Evolutionary conservation across 352 stramenopile species (phyloP).

Genomic region (Blastocystis sp.): DNA sequence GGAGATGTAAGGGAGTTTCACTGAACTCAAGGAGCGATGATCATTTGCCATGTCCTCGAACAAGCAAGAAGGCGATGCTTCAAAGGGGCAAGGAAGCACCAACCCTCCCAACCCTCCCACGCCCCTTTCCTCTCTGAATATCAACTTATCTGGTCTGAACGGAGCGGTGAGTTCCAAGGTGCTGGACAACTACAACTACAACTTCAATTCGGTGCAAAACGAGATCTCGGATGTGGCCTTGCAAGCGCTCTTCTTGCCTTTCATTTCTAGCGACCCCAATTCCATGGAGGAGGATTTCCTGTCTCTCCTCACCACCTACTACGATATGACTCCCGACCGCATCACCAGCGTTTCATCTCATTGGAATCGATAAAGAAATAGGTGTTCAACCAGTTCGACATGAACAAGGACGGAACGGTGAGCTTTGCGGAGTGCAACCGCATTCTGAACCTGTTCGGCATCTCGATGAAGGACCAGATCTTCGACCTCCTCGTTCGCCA

Average conservation of each 20-base stretch:
- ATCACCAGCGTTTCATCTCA: conserved; percentile 26
- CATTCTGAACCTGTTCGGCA: conserved; percentile 51
- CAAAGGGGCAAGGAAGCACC: too few relatives aligned
- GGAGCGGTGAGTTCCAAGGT: conserved; percentile 33
- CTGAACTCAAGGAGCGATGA: too few relatives aligned
- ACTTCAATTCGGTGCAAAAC: conserved; percentile 49
- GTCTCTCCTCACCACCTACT: conserved; percentile 57
- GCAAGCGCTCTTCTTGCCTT: neutral
- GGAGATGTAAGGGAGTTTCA: too few relatives aligned
- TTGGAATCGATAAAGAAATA: neutral
- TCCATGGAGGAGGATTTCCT: conserved; percentile 61
- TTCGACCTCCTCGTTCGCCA: conserved; percentile 61
- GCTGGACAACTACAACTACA: conserved; percentile 67
- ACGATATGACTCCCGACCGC: conserved; percentile 63
- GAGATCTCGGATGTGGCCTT: conserved; percentile 54
- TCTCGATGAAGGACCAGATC: conserved; percentile 60
- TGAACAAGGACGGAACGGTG: conserved; percentile 62
- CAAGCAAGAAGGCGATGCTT: too few relatives aligned
- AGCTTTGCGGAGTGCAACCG: conserved; percentile 59
- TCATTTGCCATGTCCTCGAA: too few relatives aligned
- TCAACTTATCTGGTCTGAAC: conserved; percentile 5
- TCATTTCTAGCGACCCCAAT: conserved; percentile 27
- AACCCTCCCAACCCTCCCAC: neutral
- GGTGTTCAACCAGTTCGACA: conserved; percentile 63
- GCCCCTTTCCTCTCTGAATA: neutral